Base-by-base conservation (phyloP, 73 alveolate species). In the Paramecium primaurelia region DNA sequence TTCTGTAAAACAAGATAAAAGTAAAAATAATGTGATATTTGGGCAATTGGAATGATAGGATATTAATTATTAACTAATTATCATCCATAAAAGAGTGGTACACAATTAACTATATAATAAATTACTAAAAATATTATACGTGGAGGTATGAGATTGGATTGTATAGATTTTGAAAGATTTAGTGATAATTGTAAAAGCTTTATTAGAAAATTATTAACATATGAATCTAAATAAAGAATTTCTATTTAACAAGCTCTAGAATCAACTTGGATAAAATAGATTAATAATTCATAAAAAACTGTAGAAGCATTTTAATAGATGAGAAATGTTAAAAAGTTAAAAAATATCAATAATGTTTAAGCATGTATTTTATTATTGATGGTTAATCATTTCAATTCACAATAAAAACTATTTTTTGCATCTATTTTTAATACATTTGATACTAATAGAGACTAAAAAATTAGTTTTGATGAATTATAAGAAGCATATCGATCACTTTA, bases 21-120 rank as follows among this genome's bases (percentile, higher is more conserved):
- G 49, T 16, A 26, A 3, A 77, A 20, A 22, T 3, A 26, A 8
- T 14, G 28, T 77, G 90, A 77, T 42, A 77, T 77, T 42, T 77
- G 90, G 90, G 68, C 90, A 1, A 77, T 77, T 16, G 90, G 90
- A 16, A 77, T 77, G 71, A 77, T 77, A 12, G 49, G 28, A 18
- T 45, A 77, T 77, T 18, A 77, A 20, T 77, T 77, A 40, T 25
- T 77, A 20, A 77, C 73, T 16, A 38, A 38, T 28, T 36, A 42
- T 16, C 71, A 42, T 22, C 71, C 90, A 4, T 12, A 28, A 8
- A 77, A 22, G 20, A 26, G 47, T 10, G 26, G 47, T 20, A 42
- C 86, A 8, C 9, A 7, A 59, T 37, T 11, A 71, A 71, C 42
- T 1, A 9, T 77, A 5, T 38, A 36, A 12, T 8, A 38, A 32